Evolutionary conservation across 352 stramenopile species (phyloP).

Genomic region (Globisporangium spiculum): DNA sequence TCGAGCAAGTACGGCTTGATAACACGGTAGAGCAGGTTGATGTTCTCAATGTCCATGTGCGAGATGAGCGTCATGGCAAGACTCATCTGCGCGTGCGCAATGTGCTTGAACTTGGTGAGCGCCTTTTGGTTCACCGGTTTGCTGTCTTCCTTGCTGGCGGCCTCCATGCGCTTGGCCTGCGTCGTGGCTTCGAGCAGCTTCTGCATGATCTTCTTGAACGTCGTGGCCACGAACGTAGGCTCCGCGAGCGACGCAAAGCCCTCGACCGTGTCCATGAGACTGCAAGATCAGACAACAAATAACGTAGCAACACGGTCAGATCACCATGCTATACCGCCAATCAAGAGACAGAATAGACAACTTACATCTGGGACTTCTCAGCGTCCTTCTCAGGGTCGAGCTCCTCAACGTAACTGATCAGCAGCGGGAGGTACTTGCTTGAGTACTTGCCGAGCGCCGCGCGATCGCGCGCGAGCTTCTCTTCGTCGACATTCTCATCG

Average conservation of each 20-base stretch:
- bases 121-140: conserved; percentile 36
- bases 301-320: background rate
- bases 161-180: conserved; percentile 63
- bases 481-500: conserved; percentile 66
- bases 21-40: conserved; percentile 82
- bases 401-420: conserved; percentile 84
- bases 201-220: conserved; percentile 90
- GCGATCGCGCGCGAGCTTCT: conserved; percentile 71
- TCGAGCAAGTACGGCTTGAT: conserved; percentile 88
- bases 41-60: conserved; percentile 75
- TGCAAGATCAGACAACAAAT: background rate
- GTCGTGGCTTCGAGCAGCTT: conserved; percentile 85
- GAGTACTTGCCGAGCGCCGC: conserved; percentile 77
- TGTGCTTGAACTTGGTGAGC: conserved; percentile 52
- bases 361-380: conserved; percentile 53
- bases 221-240: conserved; percentile 50
- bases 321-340: background rate
- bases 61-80: conserved; percentile 73
- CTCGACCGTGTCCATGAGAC: conserved; percentile 75
- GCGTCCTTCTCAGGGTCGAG: conserved; percentile 74
- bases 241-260: conserved; percentile 81
- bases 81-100: conserved; percentile 73
- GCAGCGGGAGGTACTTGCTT: conserved; percentile 77
- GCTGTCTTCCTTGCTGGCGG: conserved; percentile 27
- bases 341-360: background rate